A percentile compares a stretch with the other conserved stretches of the same genome.
Evolutionary conservation across 2,329 filamentous ascomycete genomes (phyloP).

Genomic region (Microsporum ferrugineum): DNA sequence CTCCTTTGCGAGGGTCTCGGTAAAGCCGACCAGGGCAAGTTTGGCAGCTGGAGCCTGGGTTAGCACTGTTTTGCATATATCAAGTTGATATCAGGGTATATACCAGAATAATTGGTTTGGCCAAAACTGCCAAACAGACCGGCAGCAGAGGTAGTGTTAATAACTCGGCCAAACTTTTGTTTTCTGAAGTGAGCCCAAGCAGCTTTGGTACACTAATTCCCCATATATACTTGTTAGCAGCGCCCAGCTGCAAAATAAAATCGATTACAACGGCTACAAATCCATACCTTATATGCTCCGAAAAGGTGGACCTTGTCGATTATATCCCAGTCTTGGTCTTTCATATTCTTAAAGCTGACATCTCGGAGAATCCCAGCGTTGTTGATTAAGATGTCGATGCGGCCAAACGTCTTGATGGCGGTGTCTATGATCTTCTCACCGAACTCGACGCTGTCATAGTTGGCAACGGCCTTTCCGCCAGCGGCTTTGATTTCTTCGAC

Average conservation of each 20-base stretch:
- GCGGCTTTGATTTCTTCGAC: constrained; percentile 53
- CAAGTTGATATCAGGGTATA: constrained; percentile 13
- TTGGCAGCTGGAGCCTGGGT: constrained; percentile 56
- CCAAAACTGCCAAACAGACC: constrained; percentile 93
- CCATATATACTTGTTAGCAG: neutral
- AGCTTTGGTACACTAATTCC: constrained; percentile 60
- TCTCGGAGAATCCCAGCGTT: constrained; percentile 94
- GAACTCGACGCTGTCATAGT: constrained; percentile 76
- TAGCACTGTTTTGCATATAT: constrained; percentile 17
- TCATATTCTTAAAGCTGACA: constrained; percentile 98
- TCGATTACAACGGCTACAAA: neutral
- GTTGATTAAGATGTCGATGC: constrained; percentile 92
- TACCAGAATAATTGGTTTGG: constrained; percentile 84
- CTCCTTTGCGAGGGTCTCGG: constrained; percentile 95
- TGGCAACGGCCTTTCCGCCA: constrained; percentile 91
- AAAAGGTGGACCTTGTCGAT: constrained; percentile 86
- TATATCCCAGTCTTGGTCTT: constrained; percentile 91
- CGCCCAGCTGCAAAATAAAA: too few relatives aligned
- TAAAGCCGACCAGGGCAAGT: constrained; percentile 89
- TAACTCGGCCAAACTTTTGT: constrained; percentile 93
- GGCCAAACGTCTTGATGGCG: constrained; percentile 42
- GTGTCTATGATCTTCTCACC: constrained; percentile 83
- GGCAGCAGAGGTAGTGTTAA: constrained; percentile 94
- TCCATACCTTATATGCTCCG: constrained; percentile 69
- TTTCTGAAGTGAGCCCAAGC: constrained; percentile 98